Conservation (phyloP, 2,329 filamentous ascomycete genomes). For the Neurospora sp. region DNA sequence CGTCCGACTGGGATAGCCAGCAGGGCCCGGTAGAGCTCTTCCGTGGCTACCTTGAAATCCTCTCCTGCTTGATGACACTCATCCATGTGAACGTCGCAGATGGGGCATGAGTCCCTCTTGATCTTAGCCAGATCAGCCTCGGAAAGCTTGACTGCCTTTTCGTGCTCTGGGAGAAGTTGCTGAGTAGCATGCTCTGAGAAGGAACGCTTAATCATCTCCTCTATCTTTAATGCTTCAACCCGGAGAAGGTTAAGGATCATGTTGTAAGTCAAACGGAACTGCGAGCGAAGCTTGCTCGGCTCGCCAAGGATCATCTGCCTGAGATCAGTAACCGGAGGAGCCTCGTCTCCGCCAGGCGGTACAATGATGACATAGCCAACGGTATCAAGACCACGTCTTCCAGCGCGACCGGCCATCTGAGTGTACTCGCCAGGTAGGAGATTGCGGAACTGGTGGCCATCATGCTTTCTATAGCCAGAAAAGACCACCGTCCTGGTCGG, state of each 20-base stretch:
- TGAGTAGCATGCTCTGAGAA: conserved; percentile 98
- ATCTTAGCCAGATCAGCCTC: conserved; percentile 87
- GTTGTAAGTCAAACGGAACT: conserved; percentile 96
- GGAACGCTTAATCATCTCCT: conserved; percentile 99
- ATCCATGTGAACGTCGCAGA: conserved; percentile 74
- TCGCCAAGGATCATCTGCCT: conserved; percentile 93
- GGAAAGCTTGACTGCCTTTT: conserved; percentile 85
- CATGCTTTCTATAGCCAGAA: conserved; percentile 92
- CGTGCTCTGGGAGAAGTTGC: conserved; percentile 84
- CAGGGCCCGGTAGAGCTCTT: conserved; percentile 67
- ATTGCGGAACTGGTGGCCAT: conserved; percentile 85
- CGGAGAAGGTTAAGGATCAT: conserved; percentile 96
- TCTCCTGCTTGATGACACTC: conserved; percentile 73
- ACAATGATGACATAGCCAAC: conserved; percentile 95
- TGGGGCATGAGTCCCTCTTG: conserved; percentile 71
- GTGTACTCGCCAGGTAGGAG: conserved; percentile 93
- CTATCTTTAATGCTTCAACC: conserved; percentile 94
- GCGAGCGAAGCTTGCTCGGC: conserved; percentile 87
- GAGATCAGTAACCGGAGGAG: conserved; percentile 72
- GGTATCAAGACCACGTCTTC: conserved; percentile 81
- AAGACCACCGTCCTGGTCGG: conserved; percentile 96
- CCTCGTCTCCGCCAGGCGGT: conserved; percentile 71
- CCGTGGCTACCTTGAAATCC: conserved; percentile 68
- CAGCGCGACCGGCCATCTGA: conserved; percentile 94
- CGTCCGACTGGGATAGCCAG: conserved; percentile 74